Base-by-base conservation (phyloP, 2,329 filamentous ascomycete genomes). In the Apiospora hydei region DNA sequence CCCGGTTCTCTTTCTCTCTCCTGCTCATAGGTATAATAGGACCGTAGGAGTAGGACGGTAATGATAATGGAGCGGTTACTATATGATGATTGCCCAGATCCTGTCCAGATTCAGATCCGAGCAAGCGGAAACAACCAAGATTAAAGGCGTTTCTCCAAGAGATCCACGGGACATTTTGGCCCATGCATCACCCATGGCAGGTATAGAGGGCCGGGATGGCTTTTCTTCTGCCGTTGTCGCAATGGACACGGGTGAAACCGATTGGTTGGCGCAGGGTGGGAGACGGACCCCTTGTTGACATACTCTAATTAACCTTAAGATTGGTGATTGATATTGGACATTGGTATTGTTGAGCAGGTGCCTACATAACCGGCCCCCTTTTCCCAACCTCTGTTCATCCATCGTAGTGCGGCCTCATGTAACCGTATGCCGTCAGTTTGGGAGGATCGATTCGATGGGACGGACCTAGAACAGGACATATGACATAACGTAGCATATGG, bases 61-160 rank as follows among this genome's bases (percentile, higher is more conserved):
- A 64, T 38, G 11, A 64, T 64, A 64, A 64, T 64, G 34, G 34
- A 64, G 57, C 38, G 57, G 57, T n/a, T 30, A 61, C 26, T 61
- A 26, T 61, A 34, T 34, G 34, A 14, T 61, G 8, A 21, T 34
- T n/a, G 8, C 6, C 7, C 5, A 38, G 34, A 38, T 38, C 34
- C 3, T 38, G 53, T 41, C 49, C 10, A 51, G 49, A 43, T 51
- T 24, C 34, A 21, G 30, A 34, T 38, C 18, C 18, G 53, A 21
- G 26, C 26, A 57, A 30, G 26, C 26, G 51, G 14, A 34, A 18
- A 57, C 26, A 16, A 21, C 53, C 34, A 61, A 61, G 30, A 11
- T 2, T 18, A 18, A 16, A 64, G 21, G 30, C 10, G 38, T 64
- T 61, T 38, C 3, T 21, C 51, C 51, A 34, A 57, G 51, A 57